These are phyloP conservation scores for Cyclanthera cordifolia DNA, from an alignment of 306 rosid genomes.

Conservation along the genomic window DNA sequence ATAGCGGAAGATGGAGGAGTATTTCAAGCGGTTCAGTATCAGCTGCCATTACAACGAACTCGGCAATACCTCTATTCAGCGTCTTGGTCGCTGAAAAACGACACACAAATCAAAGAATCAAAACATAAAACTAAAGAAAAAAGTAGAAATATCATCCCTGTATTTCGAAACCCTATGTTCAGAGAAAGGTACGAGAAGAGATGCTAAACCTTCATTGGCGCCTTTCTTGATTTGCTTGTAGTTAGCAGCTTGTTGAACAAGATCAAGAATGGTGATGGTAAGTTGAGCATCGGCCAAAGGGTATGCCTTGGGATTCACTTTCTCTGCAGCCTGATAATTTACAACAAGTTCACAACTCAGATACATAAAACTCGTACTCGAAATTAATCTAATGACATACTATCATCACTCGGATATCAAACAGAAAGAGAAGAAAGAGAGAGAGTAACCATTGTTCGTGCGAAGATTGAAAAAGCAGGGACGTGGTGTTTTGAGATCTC, in stretches of 20 bases:
- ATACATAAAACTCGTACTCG: neutral
- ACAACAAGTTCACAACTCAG: neutral
- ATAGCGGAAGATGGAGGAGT: conserved; percentile 76
- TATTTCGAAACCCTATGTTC: neutral
- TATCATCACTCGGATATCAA: too few relatives aligned
- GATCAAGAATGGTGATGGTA: conserved; percentile 60
- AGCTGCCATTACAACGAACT: conserved; percentile 82
- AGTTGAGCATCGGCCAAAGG: conserved; percentile 82
- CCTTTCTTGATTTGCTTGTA: conserved; percentile 92
- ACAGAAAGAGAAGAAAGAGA: too few relatives aligned
- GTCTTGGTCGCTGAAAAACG: conserved; percentile 69
- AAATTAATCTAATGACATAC: too few relatives aligned
- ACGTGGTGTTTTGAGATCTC: too few relatives aligned
- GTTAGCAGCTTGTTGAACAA: conserved; percentile 82
- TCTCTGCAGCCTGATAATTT: conserved; percentile 51
- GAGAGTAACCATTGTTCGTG: too few relatives aligned
- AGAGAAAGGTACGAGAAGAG: neutral
- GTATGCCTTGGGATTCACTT: conserved; percentile 76
- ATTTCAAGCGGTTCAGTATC: conserved; percentile 88
- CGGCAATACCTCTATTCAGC: conserved; percentile 74
- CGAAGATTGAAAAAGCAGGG: too few relatives aligned
- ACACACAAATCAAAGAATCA: neutral
- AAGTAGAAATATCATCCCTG: neutral
- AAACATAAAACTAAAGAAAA: neutral
- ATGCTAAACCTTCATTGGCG: conserved; percentile 71